Evolutionary conservation across 805 yeast species (phyloP), one percentile per base, ranked within the genome.

Genomic region (Ogataea nonfermentans): DNA sequence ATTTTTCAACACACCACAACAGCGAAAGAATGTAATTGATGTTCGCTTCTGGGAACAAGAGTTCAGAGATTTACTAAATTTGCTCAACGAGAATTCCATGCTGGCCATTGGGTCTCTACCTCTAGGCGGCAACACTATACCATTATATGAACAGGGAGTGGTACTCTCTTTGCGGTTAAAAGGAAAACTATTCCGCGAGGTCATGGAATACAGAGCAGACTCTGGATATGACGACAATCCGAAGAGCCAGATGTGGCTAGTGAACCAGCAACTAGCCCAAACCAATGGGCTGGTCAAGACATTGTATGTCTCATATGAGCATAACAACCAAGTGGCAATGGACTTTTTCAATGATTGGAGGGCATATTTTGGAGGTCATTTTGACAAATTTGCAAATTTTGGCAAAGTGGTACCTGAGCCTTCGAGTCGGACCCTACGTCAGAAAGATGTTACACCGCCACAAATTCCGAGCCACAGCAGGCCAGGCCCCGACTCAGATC

Each of bases 151-250:
- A n/a, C 24, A 35, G 8, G 41, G 41, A 7, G 14, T 35, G 2
- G 46, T 45, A 4, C 10, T 48, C 2, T 37, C 52, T 6, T n/a
- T 44, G 26, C 14, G 37, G 3, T 24, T 47, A 11, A 42, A 36
- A 22, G 43, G 44, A 2, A 44, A 40, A n/a, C 12, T 23, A 8
- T 49, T 33, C 24, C 14, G 25, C 11, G 39, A 32, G 1, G n/a
- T 3, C 4, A 15, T 43, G 34, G 49, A 49, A 14, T 15, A 40
- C 16, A 44, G 14, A 2, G 48, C 46, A 11, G 46, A 46, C 20
- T 12, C 23, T 9, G 41, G 41, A 12, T 27, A 26, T 16, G 13
- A 13, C 6, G 37, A 32, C 27, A 38, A 27, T 27, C 14, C 11
- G 8, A 13, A 26, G 12, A 17, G 29, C 13, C 32, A 27, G 16